Conservation (phyloP, 257 asterid species). For the Parsonsia alboflavescens region DNA sequence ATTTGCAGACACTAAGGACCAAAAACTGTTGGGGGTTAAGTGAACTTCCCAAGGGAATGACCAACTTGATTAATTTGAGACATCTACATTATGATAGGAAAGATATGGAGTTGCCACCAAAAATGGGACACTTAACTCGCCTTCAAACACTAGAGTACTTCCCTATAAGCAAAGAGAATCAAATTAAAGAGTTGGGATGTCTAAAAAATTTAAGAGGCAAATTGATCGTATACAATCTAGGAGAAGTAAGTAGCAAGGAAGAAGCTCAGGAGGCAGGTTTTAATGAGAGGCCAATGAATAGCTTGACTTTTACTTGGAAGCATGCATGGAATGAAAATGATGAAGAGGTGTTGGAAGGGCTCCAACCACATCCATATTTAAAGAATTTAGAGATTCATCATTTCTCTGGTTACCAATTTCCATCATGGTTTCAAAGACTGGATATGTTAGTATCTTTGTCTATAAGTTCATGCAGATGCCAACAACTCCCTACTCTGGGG, state of each 20-base stretch:
- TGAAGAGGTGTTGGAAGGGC: conserved; percentile 29
- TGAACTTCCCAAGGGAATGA: conserved; percentile 17
- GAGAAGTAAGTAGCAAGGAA: conserved; percentile 15
- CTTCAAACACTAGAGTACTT: conserved; percentile 22
- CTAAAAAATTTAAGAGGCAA: conserved; percentile 21
- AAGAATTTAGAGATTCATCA: background rate
- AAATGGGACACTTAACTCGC: conserved; percentile 16
- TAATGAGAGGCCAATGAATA: conserved; percentile 10
- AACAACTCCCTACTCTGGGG: conserved; percentile 15
- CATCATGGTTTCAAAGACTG: conserved; percentile 23
- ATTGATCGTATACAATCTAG: conserved; percentile 16
- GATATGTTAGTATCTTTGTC: conserved; percentile 8
- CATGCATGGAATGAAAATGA: background rate
- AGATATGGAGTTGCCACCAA: background rate
- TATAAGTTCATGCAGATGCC: conserved; percentile 15
- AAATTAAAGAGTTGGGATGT: conserved; percentile 24
- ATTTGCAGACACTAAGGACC: conserved; percentile 20
- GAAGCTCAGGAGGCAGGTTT: conserved; percentile 25
- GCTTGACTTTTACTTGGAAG: conserved; percentile 20
- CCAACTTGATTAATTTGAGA: conserved; percentile 18
- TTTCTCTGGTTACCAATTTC: conserved; percentile 17
- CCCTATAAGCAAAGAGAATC: background rate
- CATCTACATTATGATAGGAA: conserved; percentile 13
- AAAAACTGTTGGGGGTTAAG: no score
- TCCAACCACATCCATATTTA: conserved; percentile 23